Percentiles rank a stretch among this genome's conserved stretches.
Conservation (phyloP, 768 basidiomycete species). For the Gyrodon lividus region DNA sequence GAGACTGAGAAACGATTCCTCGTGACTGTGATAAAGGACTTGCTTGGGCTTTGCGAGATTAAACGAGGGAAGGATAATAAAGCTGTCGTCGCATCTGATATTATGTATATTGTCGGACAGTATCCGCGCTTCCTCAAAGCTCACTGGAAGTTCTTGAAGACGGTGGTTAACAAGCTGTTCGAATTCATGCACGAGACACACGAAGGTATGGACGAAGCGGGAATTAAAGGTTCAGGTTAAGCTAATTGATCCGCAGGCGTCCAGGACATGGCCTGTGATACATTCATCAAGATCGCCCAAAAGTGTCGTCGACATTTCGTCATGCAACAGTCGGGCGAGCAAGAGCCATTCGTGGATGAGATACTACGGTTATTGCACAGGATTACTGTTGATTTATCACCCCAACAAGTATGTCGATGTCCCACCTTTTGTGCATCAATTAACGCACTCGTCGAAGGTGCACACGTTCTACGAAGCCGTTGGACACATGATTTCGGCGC, state of each 20-base stretch:
- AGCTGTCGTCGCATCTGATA: conserved; percentile 93
- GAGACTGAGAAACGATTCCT: conserved; percentile 99
- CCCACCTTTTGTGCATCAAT: conserved; percentile 3
- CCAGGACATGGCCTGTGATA: conserved; percentile 99
- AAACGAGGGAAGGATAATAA: conserved; percentile 99
- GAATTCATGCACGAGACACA: conserved; percentile 99
- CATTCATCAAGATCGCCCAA: conserved; percentile 99
- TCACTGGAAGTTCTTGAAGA: conserved; percentile 99
- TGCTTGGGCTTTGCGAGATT: conserved; percentile 96
- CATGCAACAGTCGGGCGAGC: conserved; percentile 96
- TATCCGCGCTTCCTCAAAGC: conserved; percentile 99
- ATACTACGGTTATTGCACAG: conserved; percentile 88
- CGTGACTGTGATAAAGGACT: conserved; percentile 98
- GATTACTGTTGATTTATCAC: conserved; percentile 91
- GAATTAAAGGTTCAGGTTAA: background rate
- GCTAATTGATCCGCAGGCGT: conserved; percentile 58
- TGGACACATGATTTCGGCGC: conserved; percentile 99
- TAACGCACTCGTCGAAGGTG: conserved; percentile 42
- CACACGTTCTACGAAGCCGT: conserved; percentile 99
- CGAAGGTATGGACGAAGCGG: conserved; percentile 56
- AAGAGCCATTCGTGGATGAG: conserved; percentile 97
- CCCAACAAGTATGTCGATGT: conserved; percentile 59
- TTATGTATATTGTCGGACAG: conserved; percentile 99
- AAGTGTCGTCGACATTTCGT: conserved; percentile 98
- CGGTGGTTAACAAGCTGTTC: conserved; percentile 98